Conservation (phyloP, 768 basidiomycete species). For the Panaeolus papilionaceus region DNA sequence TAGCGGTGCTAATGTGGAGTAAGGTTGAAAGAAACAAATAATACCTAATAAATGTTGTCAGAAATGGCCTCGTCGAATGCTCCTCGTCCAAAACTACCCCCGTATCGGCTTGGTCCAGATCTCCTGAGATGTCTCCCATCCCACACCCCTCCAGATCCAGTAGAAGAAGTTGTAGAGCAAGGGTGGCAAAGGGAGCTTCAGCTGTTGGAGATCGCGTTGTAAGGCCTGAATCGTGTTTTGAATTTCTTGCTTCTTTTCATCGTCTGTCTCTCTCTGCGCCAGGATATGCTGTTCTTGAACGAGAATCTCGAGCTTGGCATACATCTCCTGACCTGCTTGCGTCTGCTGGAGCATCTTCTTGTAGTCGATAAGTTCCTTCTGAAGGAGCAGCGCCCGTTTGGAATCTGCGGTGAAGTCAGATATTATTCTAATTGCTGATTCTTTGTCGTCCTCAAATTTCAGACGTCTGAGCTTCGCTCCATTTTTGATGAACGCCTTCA, state of each 20-base stretch:
- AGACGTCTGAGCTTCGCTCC: conserved; percentile 21
- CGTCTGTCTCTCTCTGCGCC: conserved; percentile 45
- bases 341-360: conserved; percentile 56
- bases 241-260: conserved; percentile 6
- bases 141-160: conserved; percentile 7
- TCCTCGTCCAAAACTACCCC: too few species aligned
- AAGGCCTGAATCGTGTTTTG: too few species aligned
- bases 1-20: too few species aligned
- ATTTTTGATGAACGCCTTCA: conserved; percentile 21
- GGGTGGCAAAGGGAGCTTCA: too few species aligned
- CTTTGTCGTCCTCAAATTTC: conserved; percentile 45
- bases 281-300: conserved; percentile 43
- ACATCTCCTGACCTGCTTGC: conserved; percentile 57
- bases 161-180: background rate
- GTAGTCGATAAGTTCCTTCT: conserved; percentile 55
- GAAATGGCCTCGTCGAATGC: too few species aligned
- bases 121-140: conserved; percentile 12
- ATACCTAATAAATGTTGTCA: too few species aligned
- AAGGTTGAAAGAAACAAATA: too few species aligned
- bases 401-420: conserved; percentile 45
- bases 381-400: conserved; percentile 55
- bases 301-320: conserved; percentile 53
- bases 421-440: conserved; percentile 49
- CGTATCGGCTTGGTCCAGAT: conserved; percentile 12
- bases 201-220: too few species aligned